Percentiles rank a stretch among this genome's conserved stretches.
Evolutionary conservation across 1,139 yeast genomes (phyloP).

Genomic region (Nakaseomyces uthaithaninus): DNA sequence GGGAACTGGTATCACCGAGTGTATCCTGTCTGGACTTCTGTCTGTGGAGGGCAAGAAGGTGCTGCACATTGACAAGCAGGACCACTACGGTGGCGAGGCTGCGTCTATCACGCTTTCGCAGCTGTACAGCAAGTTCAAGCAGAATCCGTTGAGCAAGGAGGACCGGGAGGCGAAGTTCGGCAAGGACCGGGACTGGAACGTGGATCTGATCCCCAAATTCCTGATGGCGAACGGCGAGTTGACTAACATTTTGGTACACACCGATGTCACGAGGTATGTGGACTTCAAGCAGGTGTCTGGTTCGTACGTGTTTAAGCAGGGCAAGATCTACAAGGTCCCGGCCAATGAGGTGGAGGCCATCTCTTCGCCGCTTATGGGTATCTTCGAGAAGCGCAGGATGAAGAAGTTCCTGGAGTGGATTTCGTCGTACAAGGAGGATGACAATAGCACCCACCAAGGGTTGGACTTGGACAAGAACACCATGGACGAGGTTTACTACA

Average conservation of each 20-base stretch:
- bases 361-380: conserved; percentile 86
- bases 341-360: conserved; percentile 87
- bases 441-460: conserved; percentile 73
- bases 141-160: conserved; percentile 61
- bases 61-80: conserved; percentile 91
- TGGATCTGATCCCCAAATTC: conserved; percentile 93
- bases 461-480: conserved; percentile 79
- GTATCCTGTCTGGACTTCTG: conserved; percentile 85
- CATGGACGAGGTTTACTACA: conserved; percentile 83
- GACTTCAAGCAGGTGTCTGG: conserved; percentile 96
- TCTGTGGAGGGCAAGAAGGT: conserved; percentile 97
- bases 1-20: conserved; percentile 89
- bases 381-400: conserved; percentile 94
- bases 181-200: conserved; percentile 95
- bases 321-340: conserved; percentile 92
- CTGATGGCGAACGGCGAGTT: conserved; percentile 97
- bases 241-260: conserved; percentile 88
- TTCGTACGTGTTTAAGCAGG: conserved; percentile 81
- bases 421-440: conserved; percentile 73
- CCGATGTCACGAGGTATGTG: conserved; percentile 90
- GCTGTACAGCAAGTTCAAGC: conserved; percentile 63
- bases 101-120: conserved; percentile 47
- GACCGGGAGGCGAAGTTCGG: conserved; percentile 46
- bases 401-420: conserved; percentile 84
- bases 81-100: conserved; percentile 81